phyloP scores from a whole-genome alignment of 1,139 yeast genomes.

The Debaryomyces nepalensis region DNA sequence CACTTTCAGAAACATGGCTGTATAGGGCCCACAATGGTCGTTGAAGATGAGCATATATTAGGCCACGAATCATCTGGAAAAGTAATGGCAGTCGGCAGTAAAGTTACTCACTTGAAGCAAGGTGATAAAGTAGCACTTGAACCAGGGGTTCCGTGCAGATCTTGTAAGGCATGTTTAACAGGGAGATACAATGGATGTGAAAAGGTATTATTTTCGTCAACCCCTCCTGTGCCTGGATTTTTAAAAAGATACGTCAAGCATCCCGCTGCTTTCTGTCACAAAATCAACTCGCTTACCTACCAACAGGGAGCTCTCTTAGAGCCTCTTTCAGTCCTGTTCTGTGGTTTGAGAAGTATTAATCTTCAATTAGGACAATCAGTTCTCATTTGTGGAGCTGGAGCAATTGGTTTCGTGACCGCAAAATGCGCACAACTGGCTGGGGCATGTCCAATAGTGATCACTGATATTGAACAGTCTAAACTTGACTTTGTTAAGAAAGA shows the following conservation, averaged over 20 bases:
- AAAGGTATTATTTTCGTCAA: slow-evolving; percentile 27
- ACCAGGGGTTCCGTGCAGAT: slow-evolving; percentile 32
- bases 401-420: slow-evolving; percentile 32
- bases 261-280: slow-evolving; percentile 25
- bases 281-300: slow-evolving; percentile 25
- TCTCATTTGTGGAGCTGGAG: slow-evolving; percentile 33
- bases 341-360: slow-evolving; percentile 27
- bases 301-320: slow-evolving; percentile 35
- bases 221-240: slow-evolving; percentile 32
- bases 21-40: slow-evolving; percentile 28
- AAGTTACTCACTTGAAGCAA: slow-evolving; percentile 24
- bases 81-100: slow-evolving; percentile 27
- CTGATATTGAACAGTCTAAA: slow-evolving; percentile 29
- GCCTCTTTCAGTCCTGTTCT: slow-evolving; percentile 32
- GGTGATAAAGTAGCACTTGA: slow-evolving; percentile 36
- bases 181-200: slow-evolving; percentile 32
- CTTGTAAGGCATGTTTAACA: slow-evolving; percentile 32
- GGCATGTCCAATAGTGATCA: slow-evolving; percentile 29
- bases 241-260: slow-evolving; percentile 29
- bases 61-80: slow-evolving; percentile 35
- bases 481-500: slow-evolving; percentile 31
- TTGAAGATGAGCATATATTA: slow-evolving; percentile 23
- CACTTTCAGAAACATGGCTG: slow-evolving; percentile 32
- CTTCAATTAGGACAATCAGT: slow-evolving; percentile 27
- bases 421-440: slow-evolving; percentile 29